Evolutionary conservation across 768 basidiomycete genomes (phyloP).

Genomic region (Boletus rufocinnamomeus): DNA sequence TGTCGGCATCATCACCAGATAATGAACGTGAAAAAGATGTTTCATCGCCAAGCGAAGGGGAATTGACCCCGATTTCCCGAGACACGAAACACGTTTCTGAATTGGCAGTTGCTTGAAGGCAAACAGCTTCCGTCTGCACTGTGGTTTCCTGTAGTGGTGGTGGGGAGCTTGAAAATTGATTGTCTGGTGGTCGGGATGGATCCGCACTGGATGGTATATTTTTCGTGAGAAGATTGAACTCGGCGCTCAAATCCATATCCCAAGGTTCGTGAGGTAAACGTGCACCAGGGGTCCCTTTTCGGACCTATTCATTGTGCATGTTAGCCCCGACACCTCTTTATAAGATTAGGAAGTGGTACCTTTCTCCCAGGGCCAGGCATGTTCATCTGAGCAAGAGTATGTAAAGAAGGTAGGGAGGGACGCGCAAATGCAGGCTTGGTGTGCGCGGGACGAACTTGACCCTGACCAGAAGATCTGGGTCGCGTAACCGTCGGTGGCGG

Average conservation of each 20-base stretch:
- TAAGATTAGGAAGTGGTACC: constrained; percentile 27
- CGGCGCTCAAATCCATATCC: constrained; percentile 30
- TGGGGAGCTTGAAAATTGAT: neutral
- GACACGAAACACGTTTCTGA: constrained; percentile 9
- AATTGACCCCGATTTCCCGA: constrained; percentile 11
- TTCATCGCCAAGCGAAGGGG: constrained; percentile 22
- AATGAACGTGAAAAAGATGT: constrained; percentile 24
- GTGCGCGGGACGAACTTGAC: constrained; percentile 41
- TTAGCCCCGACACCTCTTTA: neutral
- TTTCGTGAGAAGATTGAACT: constrained; percentile 11
- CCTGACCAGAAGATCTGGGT: constrained; percentile 37
- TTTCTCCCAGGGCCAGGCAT: constrained; percentile 37
- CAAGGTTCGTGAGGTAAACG: constrained; percentile 46
- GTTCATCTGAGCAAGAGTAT: constrained; percentile 40
- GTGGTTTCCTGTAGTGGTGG: neutral
- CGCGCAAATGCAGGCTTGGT: constrained; percentile 45
- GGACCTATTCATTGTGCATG: constrained; percentile 29
- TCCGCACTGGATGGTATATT: neutral
- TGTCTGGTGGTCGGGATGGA: constrained; percentile 9
- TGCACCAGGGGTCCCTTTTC: constrained; percentile 45
- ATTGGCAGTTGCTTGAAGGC: neutral
- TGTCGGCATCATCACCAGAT: constrained; percentile 29
- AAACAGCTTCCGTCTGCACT: neutral
- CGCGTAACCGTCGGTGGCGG: constrained; percentile 20
- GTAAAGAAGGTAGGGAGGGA: constrained; percentile 46